phyloP scores from a whole-genome alignment of 2,329 filamentous ascomycete species.

The Aureobasidium sp. region DNA sequence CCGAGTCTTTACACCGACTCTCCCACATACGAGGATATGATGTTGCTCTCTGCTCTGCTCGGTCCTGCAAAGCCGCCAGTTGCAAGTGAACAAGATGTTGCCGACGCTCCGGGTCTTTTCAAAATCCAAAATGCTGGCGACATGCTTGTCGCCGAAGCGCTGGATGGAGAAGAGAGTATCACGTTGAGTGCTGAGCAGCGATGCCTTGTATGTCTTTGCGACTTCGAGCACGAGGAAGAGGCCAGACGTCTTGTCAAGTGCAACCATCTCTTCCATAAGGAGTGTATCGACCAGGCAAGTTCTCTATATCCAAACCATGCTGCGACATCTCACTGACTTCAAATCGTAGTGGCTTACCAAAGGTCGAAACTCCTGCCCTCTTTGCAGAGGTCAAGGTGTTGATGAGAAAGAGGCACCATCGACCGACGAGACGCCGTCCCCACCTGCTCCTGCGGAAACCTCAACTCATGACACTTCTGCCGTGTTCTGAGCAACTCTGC shows the following conservation, averaged over 20 bases:
- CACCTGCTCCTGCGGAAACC: background rate
- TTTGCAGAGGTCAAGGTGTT: constrained; percentile 54
- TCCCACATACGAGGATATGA: constrained; percentile 67
- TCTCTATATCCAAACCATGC: background rate
- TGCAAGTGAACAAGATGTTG: constrained; percentile 57
- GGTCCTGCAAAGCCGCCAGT: constrained; percentile 64
- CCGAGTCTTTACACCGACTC: constrained; percentile 65
- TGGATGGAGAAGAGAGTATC: constrained; percentile 25
- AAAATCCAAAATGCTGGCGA: constrained; percentile 36
- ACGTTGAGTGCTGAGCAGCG: constrained; percentile 40
- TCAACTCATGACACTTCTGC: constrained; percentile 7
- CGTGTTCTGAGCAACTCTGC: background rate
- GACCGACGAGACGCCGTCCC: constrained; percentile 7
- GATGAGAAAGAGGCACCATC: constrained; percentile 38
- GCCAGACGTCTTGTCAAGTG: constrained; percentile 56
- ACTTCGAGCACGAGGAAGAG: constrained; percentile 57
- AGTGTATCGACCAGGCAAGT: constrained; percentile 63
- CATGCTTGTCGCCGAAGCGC: constrained; percentile 29
- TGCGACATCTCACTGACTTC: constrained; percentile 26
- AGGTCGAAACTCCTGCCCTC: constrained; percentile 56
- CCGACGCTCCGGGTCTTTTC: constrained; percentile 55
- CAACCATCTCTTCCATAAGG: constrained; percentile 59
- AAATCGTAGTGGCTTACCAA: constrained; percentile 57
- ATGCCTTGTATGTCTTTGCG: constrained; percentile 60
- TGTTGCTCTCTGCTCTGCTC: constrained; percentile 58